A percentile compares a stretch with the other conserved stretches of the same genome.
Evolutionary conservation across 495 filamentous ascomycete species (phyloP).

Genomic region (Bryoglossum gracile): DNA sequence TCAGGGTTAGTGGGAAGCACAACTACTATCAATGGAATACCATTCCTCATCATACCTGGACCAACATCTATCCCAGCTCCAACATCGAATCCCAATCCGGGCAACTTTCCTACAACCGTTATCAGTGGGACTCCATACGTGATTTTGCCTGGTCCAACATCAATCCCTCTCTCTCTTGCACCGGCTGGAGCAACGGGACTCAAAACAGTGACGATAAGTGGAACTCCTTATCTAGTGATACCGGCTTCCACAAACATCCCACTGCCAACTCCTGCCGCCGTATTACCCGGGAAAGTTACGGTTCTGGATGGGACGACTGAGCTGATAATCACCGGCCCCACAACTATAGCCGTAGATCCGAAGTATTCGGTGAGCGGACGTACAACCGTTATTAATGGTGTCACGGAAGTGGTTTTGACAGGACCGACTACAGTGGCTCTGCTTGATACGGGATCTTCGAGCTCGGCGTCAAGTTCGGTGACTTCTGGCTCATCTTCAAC

Average conservation of each 20-base stretch:
- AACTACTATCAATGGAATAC: constrained; percentile 12
- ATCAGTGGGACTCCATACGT: constrained; percentile 15
- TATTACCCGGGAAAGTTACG: constrained; percentile 9
- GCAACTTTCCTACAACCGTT: constrained; percentile 8
- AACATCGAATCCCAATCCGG: background rate
- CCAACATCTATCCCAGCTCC: constrained; percentile 5
- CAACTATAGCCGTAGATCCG: constrained; percentile 10
- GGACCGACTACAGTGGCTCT: constrained; percentile 5
- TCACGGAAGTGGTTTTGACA: constrained; percentile 16
- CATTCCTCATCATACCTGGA: background rate
- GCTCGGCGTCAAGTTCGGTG: constrained; percentile 1
- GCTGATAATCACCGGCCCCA: constrained; percentile 15
- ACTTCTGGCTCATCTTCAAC: no score
- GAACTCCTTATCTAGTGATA: constrained; percentile 1
- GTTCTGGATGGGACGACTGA: constrained; percentile 17
- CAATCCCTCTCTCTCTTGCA: background rate
- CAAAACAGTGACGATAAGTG: background rate
- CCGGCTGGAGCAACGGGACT: background rate
- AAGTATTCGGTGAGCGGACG: constrained; percentile 7
- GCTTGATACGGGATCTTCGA: background rate
- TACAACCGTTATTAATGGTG: constrained; percentile 19
- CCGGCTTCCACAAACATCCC: background rate
- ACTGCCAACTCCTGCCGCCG: background rate
- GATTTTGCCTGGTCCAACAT: constrained; percentile 14
- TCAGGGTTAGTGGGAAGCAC: background rate